Evolutionary conservation across 129 eudicot genomes (phyloP).

Genomic region (Mikania micrantha): DNA sequence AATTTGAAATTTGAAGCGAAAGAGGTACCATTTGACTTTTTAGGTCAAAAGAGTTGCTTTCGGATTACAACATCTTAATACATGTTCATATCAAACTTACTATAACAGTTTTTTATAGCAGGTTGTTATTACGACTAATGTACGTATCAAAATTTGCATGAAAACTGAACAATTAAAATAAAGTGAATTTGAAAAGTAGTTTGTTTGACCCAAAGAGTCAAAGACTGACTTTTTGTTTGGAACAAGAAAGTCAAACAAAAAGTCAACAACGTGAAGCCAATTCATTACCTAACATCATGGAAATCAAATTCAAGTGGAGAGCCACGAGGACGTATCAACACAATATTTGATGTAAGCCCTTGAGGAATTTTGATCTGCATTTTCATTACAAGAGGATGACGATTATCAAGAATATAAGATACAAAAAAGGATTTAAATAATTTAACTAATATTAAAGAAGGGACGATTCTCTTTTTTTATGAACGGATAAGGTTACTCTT

Average conservation of each 20-base stretch:
- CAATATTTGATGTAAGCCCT: conserved; percentile 65
- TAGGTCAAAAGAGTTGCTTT: conserved; percentile 5
- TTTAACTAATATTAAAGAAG: no score
- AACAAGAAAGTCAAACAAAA: background rate
- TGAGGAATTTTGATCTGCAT: conserved; percentile 77
- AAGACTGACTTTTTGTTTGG: background rate
- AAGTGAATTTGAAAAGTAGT: background rate
- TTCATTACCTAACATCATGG: conserved; percentile 62
- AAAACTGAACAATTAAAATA: background rate
- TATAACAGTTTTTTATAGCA: background rate
- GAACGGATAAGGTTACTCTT: no score
- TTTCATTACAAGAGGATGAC: background rate
- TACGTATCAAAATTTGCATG: background rate
- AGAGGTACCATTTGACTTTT: background rate
- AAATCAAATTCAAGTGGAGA: conserved; percentile 60
- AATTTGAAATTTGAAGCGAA: background rate
- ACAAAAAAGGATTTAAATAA: no score
- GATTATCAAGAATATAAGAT: no score
- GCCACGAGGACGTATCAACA: conserved; percentile 54
- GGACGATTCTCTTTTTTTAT: no score
- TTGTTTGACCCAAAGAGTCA: conserved; percentile 5
- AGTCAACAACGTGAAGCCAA: background rate
- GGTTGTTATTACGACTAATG: background rate
- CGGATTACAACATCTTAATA: no score
- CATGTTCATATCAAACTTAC: background rate